A percentile compares a stretch with the other conserved stretches of the same genome.
These are phyloP conservation scores for Isabelozyma heimii DNA, from an alignment of 805 yeast genomes.

Conservation along the genomic window DNA sequence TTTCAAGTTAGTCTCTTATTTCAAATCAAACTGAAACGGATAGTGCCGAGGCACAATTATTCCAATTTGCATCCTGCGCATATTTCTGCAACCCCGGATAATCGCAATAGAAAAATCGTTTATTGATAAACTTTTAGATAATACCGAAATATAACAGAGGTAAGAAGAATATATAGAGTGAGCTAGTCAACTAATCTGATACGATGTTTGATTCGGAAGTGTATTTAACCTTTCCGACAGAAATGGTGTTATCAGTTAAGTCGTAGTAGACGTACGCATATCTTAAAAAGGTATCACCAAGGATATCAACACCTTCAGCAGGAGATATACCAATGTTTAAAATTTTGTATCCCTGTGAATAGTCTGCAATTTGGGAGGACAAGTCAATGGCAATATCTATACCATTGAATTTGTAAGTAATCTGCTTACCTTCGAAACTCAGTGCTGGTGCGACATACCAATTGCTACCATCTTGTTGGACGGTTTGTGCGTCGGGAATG, in stretches of 20 bases:
- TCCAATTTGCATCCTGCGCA: no score
- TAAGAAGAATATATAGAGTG: no score
- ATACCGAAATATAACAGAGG: no score
- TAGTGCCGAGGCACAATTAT: no score
- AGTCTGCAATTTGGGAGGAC: background rate
- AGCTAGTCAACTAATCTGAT: no score
- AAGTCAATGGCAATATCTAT: constrained; percentile 12
- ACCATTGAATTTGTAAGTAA: constrained; percentile 13
- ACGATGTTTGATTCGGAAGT: constrained; percentile 14
- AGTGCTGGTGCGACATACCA: no score
- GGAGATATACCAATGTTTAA: no score
- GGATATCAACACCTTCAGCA: constrained; percentile 6
- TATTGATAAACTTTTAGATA: no score
- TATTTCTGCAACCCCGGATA: no score
- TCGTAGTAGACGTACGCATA: constrained; percentile 66
- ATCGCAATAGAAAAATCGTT: no score
- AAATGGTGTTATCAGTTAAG: constrained; percentile 52
- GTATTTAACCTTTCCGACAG: constrained; percentile 42
- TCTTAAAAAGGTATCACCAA: constrained; percentile 68
- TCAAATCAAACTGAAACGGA: no score
- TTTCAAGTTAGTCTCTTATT: no score
- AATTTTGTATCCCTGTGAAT: background rate
- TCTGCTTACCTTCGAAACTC: background rate
- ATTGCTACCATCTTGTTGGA: background rate
- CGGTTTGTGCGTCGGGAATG: background rate